A percentile compares a stretch with the other conserved stretches of the same genome.
phyloP scores from a whole-genome alignment of 805 yeast species.

The Ogataea populi-albae region DNA sequence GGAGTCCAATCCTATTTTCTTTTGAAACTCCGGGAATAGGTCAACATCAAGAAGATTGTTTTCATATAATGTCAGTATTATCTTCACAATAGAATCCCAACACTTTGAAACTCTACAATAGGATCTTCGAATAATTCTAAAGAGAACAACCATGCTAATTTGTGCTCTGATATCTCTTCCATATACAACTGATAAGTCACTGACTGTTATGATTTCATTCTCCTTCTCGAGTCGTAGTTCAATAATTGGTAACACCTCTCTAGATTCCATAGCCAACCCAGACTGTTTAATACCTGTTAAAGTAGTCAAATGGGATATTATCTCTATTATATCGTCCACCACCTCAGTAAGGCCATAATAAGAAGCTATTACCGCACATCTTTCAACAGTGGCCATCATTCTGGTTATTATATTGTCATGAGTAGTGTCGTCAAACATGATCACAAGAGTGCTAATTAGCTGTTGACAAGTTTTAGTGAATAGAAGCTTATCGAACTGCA shows the following conservation, averaged over 20 bases:
- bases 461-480: constrained; percentile 63
- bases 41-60: constrained; percentile 69
- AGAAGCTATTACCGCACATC: constrained; percentile 73
- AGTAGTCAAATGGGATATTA: constrained; percentile 67
- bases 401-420: constrained; percentile 88
- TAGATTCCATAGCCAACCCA: constrained; percentile 26
- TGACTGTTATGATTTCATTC: constrained; percentile 63
- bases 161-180: constrained; percentile 94
- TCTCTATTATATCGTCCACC: constrained; percentile 64
- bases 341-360: constrained; percentile 54
- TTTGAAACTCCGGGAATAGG: constrained; percentile 63
- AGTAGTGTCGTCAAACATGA: constrained; percentile 80
- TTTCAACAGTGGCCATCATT: constrained; percentile 85
- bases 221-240: constrained; percentile 50
- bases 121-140: constrained; percentile 67
- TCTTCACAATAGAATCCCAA: constrained; percentile 61
- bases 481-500: constrained; percentile 68
- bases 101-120: constrained; percentile 43
- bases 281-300: constrained; percentile 44
- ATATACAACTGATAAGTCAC: constrained; percentile 76
- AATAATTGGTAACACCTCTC: constrained; percentile 44
- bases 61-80: constrained; percentile 64
- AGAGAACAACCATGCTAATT: constrained; percentile 78
- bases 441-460: constrained; percentile 68
- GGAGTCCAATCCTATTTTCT: constrained; percentile 46